phyloP scores from a whole-genome alignment of 1,284 basidiomycete genomes.

The Moesziomyces globuligerus region DNA sequence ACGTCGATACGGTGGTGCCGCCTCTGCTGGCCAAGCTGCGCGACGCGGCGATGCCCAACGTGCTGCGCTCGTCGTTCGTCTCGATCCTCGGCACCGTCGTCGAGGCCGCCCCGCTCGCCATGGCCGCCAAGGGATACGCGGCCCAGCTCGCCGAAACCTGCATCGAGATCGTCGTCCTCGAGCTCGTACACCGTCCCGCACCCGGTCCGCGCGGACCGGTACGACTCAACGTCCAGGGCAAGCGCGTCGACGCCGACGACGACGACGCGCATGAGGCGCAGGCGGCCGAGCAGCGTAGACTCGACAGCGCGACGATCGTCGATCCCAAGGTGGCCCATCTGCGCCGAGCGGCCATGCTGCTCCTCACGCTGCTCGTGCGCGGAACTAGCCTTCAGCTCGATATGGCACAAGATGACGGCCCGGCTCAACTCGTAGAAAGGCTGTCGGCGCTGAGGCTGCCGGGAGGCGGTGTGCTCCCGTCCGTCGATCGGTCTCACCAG shows the following conservation, averaged over 20 bases:
- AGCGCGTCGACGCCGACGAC: slow-evolving; percentile 13
- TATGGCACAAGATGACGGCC: slow-evolving; percentile 7
- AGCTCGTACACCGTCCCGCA: slow-evolving; percentile 29
- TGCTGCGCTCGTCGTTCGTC: slow-evolving; percentile 58
- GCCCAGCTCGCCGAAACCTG: slow-evolving; percentile 42
- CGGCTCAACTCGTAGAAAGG: slow-evolving; percentile 8
- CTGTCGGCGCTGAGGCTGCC: slow-evolving; percentile 49
- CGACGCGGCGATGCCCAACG: slow-evolving; percentile 49
- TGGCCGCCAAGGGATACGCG: slow-evolving; percentile 41
- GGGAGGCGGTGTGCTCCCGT: slow-evolving; percentile 45
- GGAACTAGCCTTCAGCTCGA: slow-evolving; percentile 52
- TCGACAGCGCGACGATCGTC: slow-evolving; percentile 40
- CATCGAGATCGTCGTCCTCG: slow-evolving; percentile 55
- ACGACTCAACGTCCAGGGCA: slow-evolving; percentile 34
- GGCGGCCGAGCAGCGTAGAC: slow-evolving; percentile 23
- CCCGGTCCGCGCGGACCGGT: slow-evolving; percentile 3
- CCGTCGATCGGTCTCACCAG: not conserved
- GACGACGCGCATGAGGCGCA: slow-evolving; percentile 19
- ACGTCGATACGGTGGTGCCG: slow-evolving; percentile 37
- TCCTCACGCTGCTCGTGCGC: slow-evolving; percentile 52
- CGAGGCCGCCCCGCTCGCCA: slow-evolving; percentile 54
- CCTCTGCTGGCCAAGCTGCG: slow-evolving; percentile 55
- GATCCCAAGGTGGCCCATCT: slow-evolving; percentile 59
- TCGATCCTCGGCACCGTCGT: slow-evolving; percentile 62
- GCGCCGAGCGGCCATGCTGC: slow-evolving; percentile 57